Evolutionary conservation across 805 yeast genomes (phyloP).

Genomic region (Naumovozyma dairenensis): DNA sequence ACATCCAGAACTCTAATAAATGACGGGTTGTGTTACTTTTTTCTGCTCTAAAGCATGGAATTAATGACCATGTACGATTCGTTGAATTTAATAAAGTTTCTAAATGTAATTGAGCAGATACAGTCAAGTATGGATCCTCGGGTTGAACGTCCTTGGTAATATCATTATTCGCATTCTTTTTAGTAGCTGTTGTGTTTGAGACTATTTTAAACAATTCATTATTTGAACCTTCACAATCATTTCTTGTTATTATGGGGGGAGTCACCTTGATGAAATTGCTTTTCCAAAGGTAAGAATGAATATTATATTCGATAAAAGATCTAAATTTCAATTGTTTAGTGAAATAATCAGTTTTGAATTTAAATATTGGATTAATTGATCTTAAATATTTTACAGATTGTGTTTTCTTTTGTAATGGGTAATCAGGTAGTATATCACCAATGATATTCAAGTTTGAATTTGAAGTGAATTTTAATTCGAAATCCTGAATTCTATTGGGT

Average conservation of each 20-base stretch:
- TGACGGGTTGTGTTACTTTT: slow-evolving; percentile 85
- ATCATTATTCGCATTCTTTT: slow-evolving; percentile 14
- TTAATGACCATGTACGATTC: slow-evolving; percentile 73
- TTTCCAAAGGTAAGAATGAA: slow-evolving; percentile 45
- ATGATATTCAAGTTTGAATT: slow-evolving; percentile 35
- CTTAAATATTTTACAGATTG: slow-evolving; percentile 60
- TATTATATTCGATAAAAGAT: slow-evolving; percentile 48
- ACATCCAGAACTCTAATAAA: slow-evolving; percentile 93
- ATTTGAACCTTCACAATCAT: slow-evolving; percentile 90
- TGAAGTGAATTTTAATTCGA: slow-evolving; percentile 38
- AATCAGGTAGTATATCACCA: slow-evolving; percentile 54
- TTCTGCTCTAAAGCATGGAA: slow-evolving; percentile 94
- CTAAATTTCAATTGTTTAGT: slow-evolving; percentile 64
- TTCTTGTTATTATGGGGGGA: slow-evolving; percentile 79
- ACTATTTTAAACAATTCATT: slow-evolving; percentile 73
- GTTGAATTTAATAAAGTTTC: slow-evolving; percentile 71
- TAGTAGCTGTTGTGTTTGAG: slow-evolving; percentile 46
- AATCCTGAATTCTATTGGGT: slow-evolving; percentile 35
- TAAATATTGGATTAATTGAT: slow-evolving; percentile 51
- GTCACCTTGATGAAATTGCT: slow-evolving; percentile 58
- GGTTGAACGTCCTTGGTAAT: no score
- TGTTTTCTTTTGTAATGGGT: slow-evolving; percentile 77
- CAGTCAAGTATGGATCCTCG: slow-evolving; percentile 58
- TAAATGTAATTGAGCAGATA: slow-evolving; percentile 83
- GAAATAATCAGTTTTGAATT: slow-evolving; percentile 63